These are phyloP conservation scores for Thelonectria olida DNA, from an alignment of 2,329 filamentous ascomycete genomes.

Conservation along the genomic window DNA sequence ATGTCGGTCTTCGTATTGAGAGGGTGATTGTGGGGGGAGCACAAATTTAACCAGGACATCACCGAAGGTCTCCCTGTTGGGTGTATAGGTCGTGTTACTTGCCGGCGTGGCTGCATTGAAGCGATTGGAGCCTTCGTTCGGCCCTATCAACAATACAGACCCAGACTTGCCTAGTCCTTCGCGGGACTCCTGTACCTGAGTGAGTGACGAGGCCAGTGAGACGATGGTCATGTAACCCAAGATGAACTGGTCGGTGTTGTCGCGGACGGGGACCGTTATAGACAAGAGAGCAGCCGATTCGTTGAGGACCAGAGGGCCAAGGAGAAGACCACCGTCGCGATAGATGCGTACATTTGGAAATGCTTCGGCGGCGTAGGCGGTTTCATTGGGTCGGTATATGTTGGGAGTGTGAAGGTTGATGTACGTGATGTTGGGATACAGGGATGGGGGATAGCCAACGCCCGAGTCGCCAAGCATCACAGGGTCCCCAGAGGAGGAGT, in stretches of 20 bases:
- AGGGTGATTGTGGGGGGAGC: slow-evolving; percentile 60
- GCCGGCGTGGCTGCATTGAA: slow-evolving; percentile 59
- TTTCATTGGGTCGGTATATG: slow-evolving; percentile 50
- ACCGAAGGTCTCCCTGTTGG: slow-evolving; percentile 50
- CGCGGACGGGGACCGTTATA: slow-evolving; percentile 80
- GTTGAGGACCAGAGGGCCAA: slow-evolving; percentile 81
- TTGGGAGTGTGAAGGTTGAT: slow-evolving; percentile 54
- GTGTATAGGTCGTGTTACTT: slow-evolving; percentile 57
- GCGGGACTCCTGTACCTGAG: slow-evolving; percentile 67
- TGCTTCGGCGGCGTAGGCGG: slow-evolving; percentile 56
- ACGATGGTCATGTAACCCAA: slow-evolving; percentile 87
- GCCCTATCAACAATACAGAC: slow-evolving; percentile 75
- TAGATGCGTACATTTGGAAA: slow-evolving; percentile 62
- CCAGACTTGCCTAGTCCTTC: slow-evolving; percentile 79
- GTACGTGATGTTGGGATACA: slow-evolving; percentile 86
- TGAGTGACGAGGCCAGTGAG: slow-evolving; percentile 72
- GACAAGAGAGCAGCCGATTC: slow-evolving; percentile 79
- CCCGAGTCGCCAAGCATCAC: slow-evolving; percentile 69
- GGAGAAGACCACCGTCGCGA: slow-evolving; percentile 68
- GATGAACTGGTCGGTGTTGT: slow-evolving; percentile 67
- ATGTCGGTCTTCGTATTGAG: slow-evolving; percentile 59
- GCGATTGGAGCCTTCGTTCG: slow-evolving; percentile 71
- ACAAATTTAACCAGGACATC: slow-evolving; percentile 65
- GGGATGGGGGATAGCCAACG: slow-evolving; percentile 73
- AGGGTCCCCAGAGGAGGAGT: slow-evolving; percentile 62